These are phyloP conservation scores for Chrysanthemum seticuspe DNA, from an alignment of 129 eudicot genomes.

Conservation along the genomic window DNA sequence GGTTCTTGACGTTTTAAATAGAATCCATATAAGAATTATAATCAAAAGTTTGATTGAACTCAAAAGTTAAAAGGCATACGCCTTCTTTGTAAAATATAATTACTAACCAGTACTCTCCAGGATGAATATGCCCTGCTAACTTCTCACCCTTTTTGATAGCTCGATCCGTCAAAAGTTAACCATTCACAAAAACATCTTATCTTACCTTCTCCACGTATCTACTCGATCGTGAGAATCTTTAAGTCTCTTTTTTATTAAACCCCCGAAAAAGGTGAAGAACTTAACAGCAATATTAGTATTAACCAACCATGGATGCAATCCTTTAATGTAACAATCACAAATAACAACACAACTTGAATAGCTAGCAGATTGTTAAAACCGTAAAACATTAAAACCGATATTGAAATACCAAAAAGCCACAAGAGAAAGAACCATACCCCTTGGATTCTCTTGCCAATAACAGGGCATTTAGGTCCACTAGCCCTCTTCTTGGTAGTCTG, in stretches of 20 bases:
- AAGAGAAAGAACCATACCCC: too few relatives aligned
- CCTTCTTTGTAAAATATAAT: neutral
- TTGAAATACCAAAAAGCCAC: too few relatives aligned
- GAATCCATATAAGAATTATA: neutral
- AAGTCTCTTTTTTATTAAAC: constrained; percentile 57
- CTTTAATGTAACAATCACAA: too few relatives aligned
- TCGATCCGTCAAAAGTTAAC: constrained; percentile 57
- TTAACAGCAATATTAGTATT: too few relatives aligned
- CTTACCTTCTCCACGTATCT: constrained; percentile 34
- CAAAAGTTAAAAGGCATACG: neutral
- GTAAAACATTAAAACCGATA: too few relatives aligned
- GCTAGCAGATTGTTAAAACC: too few relatives aligned
- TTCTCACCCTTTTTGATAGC: constrained; percentile 74
- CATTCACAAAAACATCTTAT: constrained; percentile 60
- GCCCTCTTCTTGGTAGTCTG: too few relatives aligned
- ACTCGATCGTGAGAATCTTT: constrained; percentile 50
- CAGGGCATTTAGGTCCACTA: too few relatives aligned
- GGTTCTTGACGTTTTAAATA: neutral
- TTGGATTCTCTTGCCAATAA: too few relatives aligned
- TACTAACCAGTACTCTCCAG: constrained; percentile 91
- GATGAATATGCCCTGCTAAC: constrained; percentile 77
- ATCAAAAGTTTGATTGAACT: too few relatives aligned
- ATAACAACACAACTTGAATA: too few relatives aligned
- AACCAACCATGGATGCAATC: too few relatives aligned
- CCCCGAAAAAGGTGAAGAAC: constrained; percentile 53